phyloP scores from a whole-genome alignment of 1,284 basidiomycete genomes.

The Wolfiporia cocos region DNA sequence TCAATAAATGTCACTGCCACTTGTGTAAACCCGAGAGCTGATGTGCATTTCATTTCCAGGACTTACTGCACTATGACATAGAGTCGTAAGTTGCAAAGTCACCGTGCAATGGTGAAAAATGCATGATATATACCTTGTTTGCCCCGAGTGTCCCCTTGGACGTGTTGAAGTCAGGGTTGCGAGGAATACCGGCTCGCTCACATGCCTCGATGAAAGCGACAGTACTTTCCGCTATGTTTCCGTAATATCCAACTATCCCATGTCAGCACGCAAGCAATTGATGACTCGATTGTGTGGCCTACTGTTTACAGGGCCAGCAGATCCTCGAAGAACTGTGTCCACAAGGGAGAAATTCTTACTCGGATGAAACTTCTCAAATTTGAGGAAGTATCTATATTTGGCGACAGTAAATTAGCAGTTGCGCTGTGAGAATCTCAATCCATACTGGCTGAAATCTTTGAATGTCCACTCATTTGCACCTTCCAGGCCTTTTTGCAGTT shows the following conservation, averaged over 20 bases:
- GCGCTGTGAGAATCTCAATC: neutral
- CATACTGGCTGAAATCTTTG: constrained; percentile 42
- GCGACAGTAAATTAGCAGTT: neutral
- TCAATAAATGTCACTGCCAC: constrained; percentile 60
- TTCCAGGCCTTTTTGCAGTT: constrained; percentile 40
- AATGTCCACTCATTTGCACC: constrained; percentile 53
- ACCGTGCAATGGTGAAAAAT: no score
- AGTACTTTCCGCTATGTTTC: constrained; percentile 28
- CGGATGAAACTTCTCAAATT: constrained; percentile 51
- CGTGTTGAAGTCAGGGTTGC: constrained; percentile 45
- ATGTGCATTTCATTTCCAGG: no score
- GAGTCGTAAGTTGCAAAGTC: neutral
- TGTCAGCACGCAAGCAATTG: neutral
- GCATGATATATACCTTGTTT: constrained; percentile 44
- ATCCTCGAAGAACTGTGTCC: constrained; percentile 38
- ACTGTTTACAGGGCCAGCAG: constrained; percentile 42
- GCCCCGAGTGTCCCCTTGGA: constrained; percentile 43
- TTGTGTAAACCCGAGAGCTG: no score
- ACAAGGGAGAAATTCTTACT: constrained; percentile 41
- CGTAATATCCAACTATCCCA: constrained; percentile 24
- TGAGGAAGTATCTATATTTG: constrained; percentile 58
- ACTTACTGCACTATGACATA: constrained; percentile 11
- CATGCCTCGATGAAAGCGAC: constrained; percentile 45
- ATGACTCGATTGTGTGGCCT: neutral
- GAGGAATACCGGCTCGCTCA: constrained; percentile 39